Percentiles rank a stretch among this genome's conserved stretches.
phyloP scores from a whole-genome alignment of 176 grass and related monocot genomes.

The Dactylis glomerata region DNA sequence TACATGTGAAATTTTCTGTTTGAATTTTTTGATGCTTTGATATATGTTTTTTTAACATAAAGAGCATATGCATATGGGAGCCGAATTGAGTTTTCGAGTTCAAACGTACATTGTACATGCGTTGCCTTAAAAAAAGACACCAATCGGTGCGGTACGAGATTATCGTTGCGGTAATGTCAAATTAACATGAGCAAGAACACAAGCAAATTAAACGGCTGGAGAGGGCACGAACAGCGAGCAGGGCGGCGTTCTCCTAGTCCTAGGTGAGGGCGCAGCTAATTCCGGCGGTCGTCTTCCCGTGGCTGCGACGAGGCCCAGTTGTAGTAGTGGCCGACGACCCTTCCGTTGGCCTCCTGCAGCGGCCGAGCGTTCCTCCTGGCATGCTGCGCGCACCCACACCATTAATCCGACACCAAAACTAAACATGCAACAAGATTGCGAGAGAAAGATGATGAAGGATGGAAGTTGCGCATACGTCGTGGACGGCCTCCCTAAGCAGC shows the following conservation, averaged over 20 bases:
- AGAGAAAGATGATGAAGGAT: not conserved
- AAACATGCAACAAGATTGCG: not conserved
- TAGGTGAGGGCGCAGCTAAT: not conserved
- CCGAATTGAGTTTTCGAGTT: too few species aligned
- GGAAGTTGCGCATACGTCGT: constrained; percentile 35
- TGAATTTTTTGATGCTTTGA: too few species aligned
- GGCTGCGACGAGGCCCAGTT: constrained; percentile 5
- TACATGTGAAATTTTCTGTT: too few species aligned
- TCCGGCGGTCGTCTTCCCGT: not conserved
- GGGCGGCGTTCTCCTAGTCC: not conserved
- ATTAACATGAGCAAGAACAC: not conserved
- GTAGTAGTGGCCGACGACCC: constrained; percentile 39
- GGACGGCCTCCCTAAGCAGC: constrained; percentile 53
- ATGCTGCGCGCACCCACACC: constrained; percentile 35
- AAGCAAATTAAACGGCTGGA: not conserved
- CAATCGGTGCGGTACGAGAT: too few species aligned
- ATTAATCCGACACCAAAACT: not conserved
- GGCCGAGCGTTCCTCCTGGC: constrained; percentile 60
- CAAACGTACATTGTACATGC: too few species aligned
- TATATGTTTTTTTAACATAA: too few species aligned
- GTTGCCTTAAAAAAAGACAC: too few species aligned
- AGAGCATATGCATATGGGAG: too few species aligned
- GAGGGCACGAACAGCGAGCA: not conserved
- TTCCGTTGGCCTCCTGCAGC: constrained; percentile 47
- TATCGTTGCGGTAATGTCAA: not conserved